Base-by-base conservation (phyloP, 2,329 filamentous ascomycete species). In the Cyphellophora europaea region DNA sequence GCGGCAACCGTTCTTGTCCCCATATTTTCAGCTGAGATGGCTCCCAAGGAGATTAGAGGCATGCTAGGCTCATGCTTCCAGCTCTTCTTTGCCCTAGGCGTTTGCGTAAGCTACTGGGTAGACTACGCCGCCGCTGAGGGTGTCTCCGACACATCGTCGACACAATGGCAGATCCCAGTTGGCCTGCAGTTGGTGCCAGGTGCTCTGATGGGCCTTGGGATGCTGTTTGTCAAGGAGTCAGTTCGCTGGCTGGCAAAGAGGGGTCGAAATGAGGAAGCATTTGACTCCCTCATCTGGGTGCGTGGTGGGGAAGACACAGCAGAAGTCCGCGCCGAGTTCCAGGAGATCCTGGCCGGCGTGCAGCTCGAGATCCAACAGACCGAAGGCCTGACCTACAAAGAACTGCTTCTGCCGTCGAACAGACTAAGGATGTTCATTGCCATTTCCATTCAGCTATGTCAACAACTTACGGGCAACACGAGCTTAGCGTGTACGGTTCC, bases 101-200 rank as follows among this genome's bases (percentile, higher is more conserved):
- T 72, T 33, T 65, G 71, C 29, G 54, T 59, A 0, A 67, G 64
- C 3, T 73, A 72, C 49, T 72, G 68, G 66, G 57, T 72, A 28
- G 67, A 72, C 49, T 72, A 71, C 36, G 66, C 57, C 11, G 62
- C 66, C 4, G 46, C 53, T 2, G 50, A 51, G 19, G 46, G 54
- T 36, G 53, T 63, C 29, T 36, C 48, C 3, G 37, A 45, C 40
- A 3, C n/a, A 48, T 56, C 27, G 5, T 43, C 63, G 0, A 51
- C 51, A 2, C 69, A 74, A 52, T 75, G 70, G 72, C 70, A 72
- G 50, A 62, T 74, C 17, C 71, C 70, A 1, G 62, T 75, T 35
- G 69, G 65, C 0, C 53, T 74, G 11, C 64, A 71, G 44, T 56
- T 72, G 5, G 54, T 71, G 1, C 64, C 65, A 0, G 66, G 63